A percentile compares a stretch with the other conserved stretches of the same genome.
These are phyloP conservation scores for Ophiostoma perfectum DNA, from an alignment of 2,329 filamentous ascomycete genomes.

Conservation along the genomic window DNA sequence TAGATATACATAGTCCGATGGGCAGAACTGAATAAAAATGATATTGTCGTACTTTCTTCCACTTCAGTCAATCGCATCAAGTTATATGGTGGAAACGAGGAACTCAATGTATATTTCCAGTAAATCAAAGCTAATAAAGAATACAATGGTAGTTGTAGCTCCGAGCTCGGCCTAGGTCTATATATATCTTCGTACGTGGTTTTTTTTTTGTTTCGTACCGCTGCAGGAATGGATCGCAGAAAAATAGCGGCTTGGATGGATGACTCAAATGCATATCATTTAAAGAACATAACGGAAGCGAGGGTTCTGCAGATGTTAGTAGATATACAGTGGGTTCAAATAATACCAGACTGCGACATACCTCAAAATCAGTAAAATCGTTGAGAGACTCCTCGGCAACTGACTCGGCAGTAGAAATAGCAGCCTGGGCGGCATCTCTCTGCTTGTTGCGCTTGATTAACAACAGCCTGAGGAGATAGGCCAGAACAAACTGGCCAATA, in stretches of 20 bases:
- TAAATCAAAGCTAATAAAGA: neutral
- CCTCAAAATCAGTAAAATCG: slow-evolving; percentile 10
- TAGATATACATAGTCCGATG: too few species aligned
- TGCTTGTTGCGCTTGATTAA: slow-evolving; percentile 9
- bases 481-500: slow-evolving; percentile 15
- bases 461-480: neutral
- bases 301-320: neutral
- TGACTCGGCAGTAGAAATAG: neutral
- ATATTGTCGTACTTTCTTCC: too few species aligned
- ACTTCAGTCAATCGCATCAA: too few species aligned
- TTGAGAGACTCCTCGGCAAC: slow-evolving; percentile 10
- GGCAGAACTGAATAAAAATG: too few species aligned
- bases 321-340: neutral
- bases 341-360: neutral
- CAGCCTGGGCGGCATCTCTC: slow-evolving; percentile 8
- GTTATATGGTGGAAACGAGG: neutral
- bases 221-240: neutral
- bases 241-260: neutral
- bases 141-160: neutral
- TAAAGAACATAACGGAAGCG: slow-evolving; percentile 15
- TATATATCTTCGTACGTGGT: neutral
- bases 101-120: neutral
- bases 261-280: neutral
- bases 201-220: too few species aligned
- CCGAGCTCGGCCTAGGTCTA: neutral